Evolutionary conservation across 345 rosid genomes (phyloP), one percentile per base, ranked within the genome.

Genomic region (Brassica juncea): DNA sequence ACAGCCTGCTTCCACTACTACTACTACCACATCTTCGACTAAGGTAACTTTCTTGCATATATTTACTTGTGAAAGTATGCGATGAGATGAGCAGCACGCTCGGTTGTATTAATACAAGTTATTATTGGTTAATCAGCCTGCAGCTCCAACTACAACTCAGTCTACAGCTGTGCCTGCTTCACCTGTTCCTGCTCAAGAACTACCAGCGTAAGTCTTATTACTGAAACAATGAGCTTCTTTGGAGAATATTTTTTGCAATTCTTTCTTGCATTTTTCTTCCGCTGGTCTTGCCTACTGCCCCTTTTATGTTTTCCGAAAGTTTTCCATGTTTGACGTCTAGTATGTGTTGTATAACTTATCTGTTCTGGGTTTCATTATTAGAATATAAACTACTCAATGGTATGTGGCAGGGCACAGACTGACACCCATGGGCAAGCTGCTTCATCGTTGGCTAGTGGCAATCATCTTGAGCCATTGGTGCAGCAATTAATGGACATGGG

Each of bases 401-500:
- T 67, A 59, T 82, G 78, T 58, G 86, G 85, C 94, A 92, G 98
- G 85, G 84, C 84, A 10, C 87, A 73, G 71, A 52, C 84, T 39
- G 91, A 90, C 70, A 87, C 86, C 25, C 90, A 88, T 78, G 90
- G 84, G 75, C 87, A 91, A 84, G 98, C 97, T 87, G 99, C 96
- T 82, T 95, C 99, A 44, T 87, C 88, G 52, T 81, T 93, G 85
- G 94, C 88, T 80, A 91, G 91, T 83, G 91, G 91, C 25, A 89
- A 69, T 80, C 86, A 71, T 81, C 90, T 88, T 34, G 98, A 93
- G 76, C 92, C 86, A 80, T 88, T 90, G 65, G 85, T 93, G 72
- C 95, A 87, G 79, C 92, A 92, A 78, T 68, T 95, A 77, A 87
- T 95, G 96, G 99, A 95, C 77, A 89, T 95, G 83, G 99, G 98